Conservation (phyloP, 1,139 yeast genomes). For the Hyphopichia buzzinii region DNA sequence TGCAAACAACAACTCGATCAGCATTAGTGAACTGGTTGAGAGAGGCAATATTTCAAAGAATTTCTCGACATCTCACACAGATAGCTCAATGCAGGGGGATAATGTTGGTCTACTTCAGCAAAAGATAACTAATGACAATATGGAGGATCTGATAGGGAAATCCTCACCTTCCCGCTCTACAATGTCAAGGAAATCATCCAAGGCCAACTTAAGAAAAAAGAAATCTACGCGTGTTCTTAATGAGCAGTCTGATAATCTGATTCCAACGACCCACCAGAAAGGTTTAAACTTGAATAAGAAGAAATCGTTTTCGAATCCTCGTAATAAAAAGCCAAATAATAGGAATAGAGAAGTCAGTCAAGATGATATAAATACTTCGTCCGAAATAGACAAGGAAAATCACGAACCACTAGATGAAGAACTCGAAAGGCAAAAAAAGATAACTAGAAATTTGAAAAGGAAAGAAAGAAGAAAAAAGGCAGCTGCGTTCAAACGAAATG, state of each 20-base stretch:
- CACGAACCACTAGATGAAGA: background rate
- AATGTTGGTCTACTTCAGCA: no score
- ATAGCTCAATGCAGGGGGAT: no score
- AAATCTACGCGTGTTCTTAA: background rate
- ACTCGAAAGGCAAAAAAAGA: slow-evolving; percentile 1
- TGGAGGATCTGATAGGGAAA: no score
- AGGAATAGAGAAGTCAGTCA: background rate
- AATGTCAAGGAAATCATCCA: slow-evolving; percentile 10
- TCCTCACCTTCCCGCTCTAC: background rate
- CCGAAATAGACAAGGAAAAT: background rate
- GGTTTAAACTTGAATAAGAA: slow-evolving; percentile 1
- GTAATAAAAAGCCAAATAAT: background rate
- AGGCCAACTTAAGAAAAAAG: slow-evolving; percentile 4
- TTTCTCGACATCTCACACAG: no score
- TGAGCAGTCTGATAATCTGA: background rate
- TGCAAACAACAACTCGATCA: background rate
- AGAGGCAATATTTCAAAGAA: no score
- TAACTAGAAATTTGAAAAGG: slow-evolving; percentile 2
- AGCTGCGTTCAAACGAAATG: slow-evolving; percentile 1
- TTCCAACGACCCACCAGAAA: background rate
- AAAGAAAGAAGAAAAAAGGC: slow-evolving; percentile 5
- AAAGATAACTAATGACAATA: no score
- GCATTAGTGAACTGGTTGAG: background rate
- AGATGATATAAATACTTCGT: background rate
- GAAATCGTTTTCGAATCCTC: background rate